These are phyloP conservation scores for Leptographium wingfieldii DNA, from an alignment of 2,329 filamentous ascomycete species.

Conservation along the genomic window DNA sequence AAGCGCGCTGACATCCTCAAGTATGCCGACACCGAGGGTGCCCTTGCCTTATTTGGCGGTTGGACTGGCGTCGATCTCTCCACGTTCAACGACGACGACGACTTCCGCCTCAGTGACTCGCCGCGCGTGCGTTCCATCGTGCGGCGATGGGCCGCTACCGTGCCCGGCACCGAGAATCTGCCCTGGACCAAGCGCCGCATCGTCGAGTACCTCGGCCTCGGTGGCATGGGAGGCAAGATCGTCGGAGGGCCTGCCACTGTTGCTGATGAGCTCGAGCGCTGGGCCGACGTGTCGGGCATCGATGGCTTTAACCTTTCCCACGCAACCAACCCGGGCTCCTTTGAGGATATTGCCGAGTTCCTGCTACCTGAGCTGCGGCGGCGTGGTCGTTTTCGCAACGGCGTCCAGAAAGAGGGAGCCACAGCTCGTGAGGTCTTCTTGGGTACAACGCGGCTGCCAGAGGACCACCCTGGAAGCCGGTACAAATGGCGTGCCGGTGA, in stretches of 20 bases:
- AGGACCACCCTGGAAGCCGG: conserved; percentile 3
- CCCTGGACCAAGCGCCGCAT: conserved; percentile 11
- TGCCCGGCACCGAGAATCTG: conserved; percentile 3
- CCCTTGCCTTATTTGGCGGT: conserved; percentile 15
- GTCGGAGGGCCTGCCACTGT: conserved; percentile 54
- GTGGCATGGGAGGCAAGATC: conserved; percentile 18
- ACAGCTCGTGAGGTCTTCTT: conserved; percentile 8
- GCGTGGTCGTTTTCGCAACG: conserved; percentile 26
- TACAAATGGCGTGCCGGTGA: conserved; percentile 1
- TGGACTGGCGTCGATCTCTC: conserved; percentile 16
- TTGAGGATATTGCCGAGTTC: conserved; percentile 53
- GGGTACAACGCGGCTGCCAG: background rate
- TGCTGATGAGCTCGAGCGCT: conserved; percentile 54
- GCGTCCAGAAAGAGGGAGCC: conserved; percentile 1
- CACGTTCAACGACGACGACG: conserved; percentile 14
- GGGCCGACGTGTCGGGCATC: conserved; percentile 55
- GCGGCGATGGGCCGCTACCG: conserved; percentile 3
- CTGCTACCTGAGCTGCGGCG: conserved; percentile 48
- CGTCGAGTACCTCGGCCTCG: conserved; percentile 11
- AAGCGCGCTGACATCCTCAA: conserved; percentile 5
- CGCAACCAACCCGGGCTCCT: conserved; percentile 36
- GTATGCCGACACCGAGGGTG: conserved; percentile 13
- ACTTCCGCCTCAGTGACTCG: conserved; percentile 4
- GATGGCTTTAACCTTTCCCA: conserved; percentile 59
- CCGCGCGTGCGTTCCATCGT: conserved; percentile 5